Evolutionary conservation across 2,329 filamentous ascomycete genomes (phyloP).

Genomic region (Chrysoporthe puriensis): DNA sequence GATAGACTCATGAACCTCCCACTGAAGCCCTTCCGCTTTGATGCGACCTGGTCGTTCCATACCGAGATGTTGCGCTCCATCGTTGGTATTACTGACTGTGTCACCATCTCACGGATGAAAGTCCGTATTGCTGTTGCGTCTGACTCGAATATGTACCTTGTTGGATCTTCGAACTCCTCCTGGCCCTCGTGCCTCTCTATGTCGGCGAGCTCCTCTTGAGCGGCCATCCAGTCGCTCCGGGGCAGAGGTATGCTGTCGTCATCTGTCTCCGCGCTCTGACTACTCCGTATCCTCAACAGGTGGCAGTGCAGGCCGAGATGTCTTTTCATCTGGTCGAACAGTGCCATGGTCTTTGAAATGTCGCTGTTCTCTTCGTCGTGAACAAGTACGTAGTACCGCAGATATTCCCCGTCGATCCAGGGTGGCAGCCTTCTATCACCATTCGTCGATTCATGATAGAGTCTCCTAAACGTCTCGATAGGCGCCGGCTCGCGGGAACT

Average conservation of each 20-base stretch:
- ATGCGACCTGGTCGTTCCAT: constrained; percentile 98
- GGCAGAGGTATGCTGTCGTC: constrained; percentile 87
- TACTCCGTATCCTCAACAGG: constrained; percentile 81
- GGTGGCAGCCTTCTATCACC: constrained; percentile 74
- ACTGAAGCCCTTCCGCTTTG: constrained; percentile 81
- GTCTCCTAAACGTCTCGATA: constrained; percentile 80
- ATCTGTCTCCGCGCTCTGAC: constrained; percentile 84
- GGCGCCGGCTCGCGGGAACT: constrained; percentile 84
- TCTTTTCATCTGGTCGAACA: constrained; percentile 99
- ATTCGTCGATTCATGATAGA: constrained; percentile 84
- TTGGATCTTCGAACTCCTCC: constrained; percentile 72
- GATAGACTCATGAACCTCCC: constrained; percentile 95
- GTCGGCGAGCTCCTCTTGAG: constrained; percentile 79
- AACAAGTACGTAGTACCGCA: constrained; percentile 94
- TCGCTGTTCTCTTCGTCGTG: constrained; percentile 97
- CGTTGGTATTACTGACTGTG: constrained; percentile 89
- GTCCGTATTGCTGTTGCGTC: constrained; percentile 86
- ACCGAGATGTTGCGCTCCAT: constrained; percentile 92
- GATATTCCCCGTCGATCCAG: constrained; percentile 90
- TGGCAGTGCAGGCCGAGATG: constrained; percentile 96
- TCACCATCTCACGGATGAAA: constrained; percentile 93
- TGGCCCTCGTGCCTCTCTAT: constrained; percentile 70
- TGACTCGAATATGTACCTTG: constrained; percentile 85
- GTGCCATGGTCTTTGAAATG: constrained; percentile 81
- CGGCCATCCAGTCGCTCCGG: constrained; percentile 85